Conservation (phyloP, 306 rosid genomes). For the Adenanthera pavonina region DNA sequence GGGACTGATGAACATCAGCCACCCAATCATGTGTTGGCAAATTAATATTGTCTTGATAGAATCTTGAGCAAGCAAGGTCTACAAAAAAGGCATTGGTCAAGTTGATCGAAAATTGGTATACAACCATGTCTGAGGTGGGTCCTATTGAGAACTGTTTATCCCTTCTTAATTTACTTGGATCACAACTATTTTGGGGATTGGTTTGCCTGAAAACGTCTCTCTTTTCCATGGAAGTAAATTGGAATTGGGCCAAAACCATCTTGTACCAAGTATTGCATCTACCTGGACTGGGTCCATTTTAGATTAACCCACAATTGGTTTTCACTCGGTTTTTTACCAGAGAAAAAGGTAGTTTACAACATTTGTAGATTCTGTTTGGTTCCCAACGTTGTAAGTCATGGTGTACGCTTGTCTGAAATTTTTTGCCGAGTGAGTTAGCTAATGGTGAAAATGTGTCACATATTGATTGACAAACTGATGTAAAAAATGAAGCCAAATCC, state of each 20-base stretch:
- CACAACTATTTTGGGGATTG: background rate
- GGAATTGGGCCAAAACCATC: background rate
- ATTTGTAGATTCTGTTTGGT: conserved; percentile 17
- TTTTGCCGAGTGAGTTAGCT: background rate
- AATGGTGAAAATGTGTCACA: background rate
- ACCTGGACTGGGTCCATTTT: background rate
- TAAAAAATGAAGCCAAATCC: background rate
- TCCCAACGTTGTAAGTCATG: conserved; percentile 24
- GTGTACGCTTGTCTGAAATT: background rate
- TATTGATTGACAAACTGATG: background rate
- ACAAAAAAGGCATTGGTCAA: background rate
- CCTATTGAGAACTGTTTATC: background rate
- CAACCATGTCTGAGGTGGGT: background rate
- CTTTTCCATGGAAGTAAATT: background rate
- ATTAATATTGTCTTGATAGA: background rate
- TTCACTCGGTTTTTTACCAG: conserved; percentile 11
- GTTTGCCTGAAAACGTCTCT: background rate
- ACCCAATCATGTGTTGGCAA: background rate
- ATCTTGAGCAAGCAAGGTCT: background rate
- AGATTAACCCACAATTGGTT: background rate
- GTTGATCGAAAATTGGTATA: background rate
- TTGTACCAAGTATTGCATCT: background rate
- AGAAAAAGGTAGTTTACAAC: conserved; percentile 18
- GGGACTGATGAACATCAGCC: background rate
- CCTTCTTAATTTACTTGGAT: background rate